Base-by-base conservation (phyloP, 345 rosid genomes). In the Isatis tinctoria region DNA sequence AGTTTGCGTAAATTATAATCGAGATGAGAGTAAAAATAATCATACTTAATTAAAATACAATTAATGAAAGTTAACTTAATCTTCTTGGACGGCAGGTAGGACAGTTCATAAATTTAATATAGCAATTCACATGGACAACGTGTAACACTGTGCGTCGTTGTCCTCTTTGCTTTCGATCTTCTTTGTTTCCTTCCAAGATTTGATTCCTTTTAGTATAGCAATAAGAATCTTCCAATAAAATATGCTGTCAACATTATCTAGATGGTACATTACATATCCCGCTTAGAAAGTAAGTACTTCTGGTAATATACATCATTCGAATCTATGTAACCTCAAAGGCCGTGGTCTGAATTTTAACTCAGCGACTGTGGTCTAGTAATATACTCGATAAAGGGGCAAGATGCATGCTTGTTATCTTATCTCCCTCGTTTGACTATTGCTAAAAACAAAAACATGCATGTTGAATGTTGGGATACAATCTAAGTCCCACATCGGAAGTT, bases 61-160 rank as follows among this genome's bases (percentile, higher is more conserved):
- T 51, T 64, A 32, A 47, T 6, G 1, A 16, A 65, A 54, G 3
- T 36, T 58, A 37, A 45, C 13, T 27, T 18, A 39, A 75, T 60
- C 10, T 0, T 30, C 41, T 4, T 61, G 79, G 79, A 69, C 79
- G 79, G 74, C 48, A 75, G 74, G 74, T 52, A 47, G 63, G 79
- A 61, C 70, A 60, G 40, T 60, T 75, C 22, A 68, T 14, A 1
- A 60, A n/a, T 53, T 36, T 60, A 40, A 39, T 30, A 61, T 22
- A 24, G n/a, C 17, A 60, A 52, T 40, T 68, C 79, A 75, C 79
- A 69, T 75, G 79, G 79, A 69, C 64, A 72, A 69, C 39, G 79
- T 75, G 79, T 35, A 43, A 18, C 2, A 69, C 41, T 54, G 40
- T 61, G 33, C 70, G 30, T 40, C 47, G 17, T 5, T 74, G 73